These are phyloP conservation scores for Fusarium chuoi DNA, from an alignment of 2,329 filamentous ascomycete species.

Conservation along the genomic window DNA sequence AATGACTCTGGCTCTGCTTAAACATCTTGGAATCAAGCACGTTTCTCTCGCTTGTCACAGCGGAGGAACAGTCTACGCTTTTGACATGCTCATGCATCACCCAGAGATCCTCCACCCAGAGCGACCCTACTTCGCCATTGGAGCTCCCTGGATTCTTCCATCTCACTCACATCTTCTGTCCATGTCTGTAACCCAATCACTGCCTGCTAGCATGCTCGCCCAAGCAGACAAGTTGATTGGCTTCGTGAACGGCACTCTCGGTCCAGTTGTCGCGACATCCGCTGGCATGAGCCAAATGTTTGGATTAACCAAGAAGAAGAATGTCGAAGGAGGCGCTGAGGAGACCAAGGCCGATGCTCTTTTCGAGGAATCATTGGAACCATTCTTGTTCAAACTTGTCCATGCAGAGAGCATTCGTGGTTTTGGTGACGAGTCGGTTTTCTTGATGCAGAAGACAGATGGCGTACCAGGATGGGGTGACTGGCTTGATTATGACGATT, in stretches of 20 bases:
- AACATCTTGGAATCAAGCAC: slow-evolving; percentile 4
- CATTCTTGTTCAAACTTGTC: not conserved
- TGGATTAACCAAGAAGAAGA: not conserved
- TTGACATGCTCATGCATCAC: slow-evolving; percentile 25
- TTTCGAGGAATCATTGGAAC: slow-evolving; percentile 1
- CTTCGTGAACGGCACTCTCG: slow-evolving; percentile 10
- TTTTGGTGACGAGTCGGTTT: slow-evolving; percentile 8
- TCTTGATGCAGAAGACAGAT: slow-evolving; percentile 24
- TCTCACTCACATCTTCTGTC: not conserved
- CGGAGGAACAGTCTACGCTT: slow-evolving; percentile 23
- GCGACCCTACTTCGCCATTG: slow-evolving; percentile 12
- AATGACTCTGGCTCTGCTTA: slow-evolving; percentile 7
- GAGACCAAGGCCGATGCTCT: not conserved
- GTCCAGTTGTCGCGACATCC: slow-evolving; percentile 7
- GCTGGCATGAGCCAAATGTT: slow-evolving; percentile 19
- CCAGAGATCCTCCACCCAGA: slow-evolving; percentile 24
- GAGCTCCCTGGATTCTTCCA: slow-evolving; percentile 12
- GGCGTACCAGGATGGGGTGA: slow-evolving; percentile 7
- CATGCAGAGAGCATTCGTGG: slow-evolving; percentile 8
- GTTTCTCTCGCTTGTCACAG: slow-evolving; percentile 23
- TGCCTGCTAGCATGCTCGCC: not conserved
- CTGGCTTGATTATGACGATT: slow-evolving; percentile 18
- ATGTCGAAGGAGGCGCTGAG: not conserved
- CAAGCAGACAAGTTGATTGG: slow-evolving; percentile 24
- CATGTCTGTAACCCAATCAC: slow-evolving; percentile 3